Evolutionary conservation across 108 stramenopile species (phyloP), one percentile per base, ranked within the genome.

Genomic region (Skeletonema potamos): DNA sequence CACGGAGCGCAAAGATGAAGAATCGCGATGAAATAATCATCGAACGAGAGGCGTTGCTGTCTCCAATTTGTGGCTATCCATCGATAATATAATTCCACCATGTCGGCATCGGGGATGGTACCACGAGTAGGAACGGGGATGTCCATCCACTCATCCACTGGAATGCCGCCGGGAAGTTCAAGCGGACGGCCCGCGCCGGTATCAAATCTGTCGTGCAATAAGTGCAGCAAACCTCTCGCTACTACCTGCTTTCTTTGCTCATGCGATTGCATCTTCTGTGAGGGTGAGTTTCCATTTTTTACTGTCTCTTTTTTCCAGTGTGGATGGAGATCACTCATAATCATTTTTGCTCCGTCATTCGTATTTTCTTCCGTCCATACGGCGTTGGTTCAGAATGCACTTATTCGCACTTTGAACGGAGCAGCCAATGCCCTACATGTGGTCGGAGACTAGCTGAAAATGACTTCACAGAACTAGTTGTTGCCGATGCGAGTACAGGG

Each of bases 191-290:
- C 58, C 27, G 57, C 80, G 3, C 65, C 66, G 9, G 62, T 63
- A 24, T 41, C 58, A 7, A 51, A 51, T 24, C 69, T 89, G 10
- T 39, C 74, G 33, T 92, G 91, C 76, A 92, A 92, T 68, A 82
- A 70, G 2, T 92, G 91, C 65, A 55, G 70, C 10, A 88, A 86
- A 62, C 84, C 85, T 4, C 74, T 92, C 27, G 68, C 79, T 26
- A 86, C 87, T 22, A 92, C 91, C 6, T 84, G 87, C 54, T 92
- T 89, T 77, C 79, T 89, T 18, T 89, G 88, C 60, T 75, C 88
- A 12, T 92, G 91, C 60, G 85, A 88, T 61, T 92, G 91, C 39
- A 67, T 88, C 22, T 92, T 92, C 76, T 92, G 91, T 59, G 88
- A 92, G 75, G 88, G 88, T 88, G 75, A 71, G 88, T 59, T 6